Evolutionary conservation across 495 filamentous ascomycete genomes (phyloP).

Genomic region (Pyronema domesticum): DNA sequence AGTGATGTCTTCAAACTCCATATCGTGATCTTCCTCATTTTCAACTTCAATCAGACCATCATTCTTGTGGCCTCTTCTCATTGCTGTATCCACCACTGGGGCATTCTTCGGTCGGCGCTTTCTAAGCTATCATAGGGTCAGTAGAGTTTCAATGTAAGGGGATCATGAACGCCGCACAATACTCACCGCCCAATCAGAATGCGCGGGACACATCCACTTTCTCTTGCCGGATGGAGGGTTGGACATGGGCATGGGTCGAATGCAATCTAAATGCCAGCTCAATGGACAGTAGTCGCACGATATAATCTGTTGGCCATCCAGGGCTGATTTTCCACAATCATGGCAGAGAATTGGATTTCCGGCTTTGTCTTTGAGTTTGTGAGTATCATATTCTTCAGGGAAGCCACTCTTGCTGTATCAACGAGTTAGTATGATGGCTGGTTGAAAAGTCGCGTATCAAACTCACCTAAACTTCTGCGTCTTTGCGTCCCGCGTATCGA

Average conservation of each 20-base stretch:
- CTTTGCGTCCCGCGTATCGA: conserved; percentile 33
- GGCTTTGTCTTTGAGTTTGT: conserved; percentile 45
- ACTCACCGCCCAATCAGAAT: conserved; percentile 41
- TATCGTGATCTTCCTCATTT: conserved; percentile 39
- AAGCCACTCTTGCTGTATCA: conserved; percentile 37
- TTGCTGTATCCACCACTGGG: conserved; percentile 27
- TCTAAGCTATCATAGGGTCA: conserved; percentile 24
- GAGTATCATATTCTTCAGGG: conserved; percentile 49
- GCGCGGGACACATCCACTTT: conserved; percentile 79
- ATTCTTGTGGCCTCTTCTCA: conserved; percentile 45
- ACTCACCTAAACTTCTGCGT: conserved; percentile 16
- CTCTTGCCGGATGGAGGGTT: conserved; percentile 47
- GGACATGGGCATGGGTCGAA: conserved; percentile 60
- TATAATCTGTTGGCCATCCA: conserved; percentile 45
- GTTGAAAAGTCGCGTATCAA: conserved; percentile 6
- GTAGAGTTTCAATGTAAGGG: conserved; percentile 27
- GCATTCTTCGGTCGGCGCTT: conserved; percentile 40
- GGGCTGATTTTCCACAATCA: conserved; percentile 42
- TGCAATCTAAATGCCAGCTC: conserved; percentile 80
- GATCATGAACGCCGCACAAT: conserved; percentile 28
- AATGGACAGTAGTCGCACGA: conserved; percentile 66
- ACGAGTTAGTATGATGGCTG: background rate
- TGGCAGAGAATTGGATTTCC: conserved; percentile 55
- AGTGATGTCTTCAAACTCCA: conserved; percentile 34
- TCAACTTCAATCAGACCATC: conserved; percentile 67